Evolutionary conservation across 257 asterid genomes (phyloP), one percentile per base, ranked within the genome.

Genomic region (Plantago major): DNA sequence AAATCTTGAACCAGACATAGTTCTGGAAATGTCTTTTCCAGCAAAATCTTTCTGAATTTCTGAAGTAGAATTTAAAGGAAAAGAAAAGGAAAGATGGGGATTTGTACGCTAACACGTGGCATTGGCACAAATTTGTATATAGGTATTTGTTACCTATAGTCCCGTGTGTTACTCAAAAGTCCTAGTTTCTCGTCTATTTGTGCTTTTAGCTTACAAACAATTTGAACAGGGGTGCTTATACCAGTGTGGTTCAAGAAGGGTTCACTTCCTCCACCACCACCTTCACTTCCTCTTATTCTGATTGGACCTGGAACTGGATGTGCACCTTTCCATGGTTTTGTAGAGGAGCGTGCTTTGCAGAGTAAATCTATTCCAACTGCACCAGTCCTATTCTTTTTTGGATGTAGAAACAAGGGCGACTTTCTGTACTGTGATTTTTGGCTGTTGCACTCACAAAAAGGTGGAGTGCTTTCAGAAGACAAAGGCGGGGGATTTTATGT

Each of bases 281-380:
- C 94, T 46, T 74, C 81, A 37, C 89, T 92, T 67, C 99, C 99
- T 64, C 82, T 89, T 52, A 79, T 93, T 69, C 95, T 93, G 55
- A 49, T 93, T 30, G 99, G 96, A 48, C 99, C 99, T n/a, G 99
- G 99, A 62, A 87, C 99, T 5, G 99, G 99, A 55, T 89, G 99
- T 19, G 97, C 97, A 28, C 99, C 99, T 65, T 87, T 93, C 69
- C 95, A 64, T 55, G 99, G 94, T 50, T 89, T 89, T 67, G 75
- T 89, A 46, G 94, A 89, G 78, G 97, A 93, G 73, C 76, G 99
- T 75, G 81, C 85, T 30, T 66, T 89, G 19, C 97, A 82, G 70
- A 79, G 80, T 67, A 72, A 68, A 73, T 69, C 71, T 3, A 52
- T 62, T 66, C 79, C 94, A n/a, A 78, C 92, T 44, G 96, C 95